A percentile compares a stretch with the other conserved stretches of the same genome.
Conservation (phyloP, 2,329 filamentous ascomycete genomes). For the Colletotrichum melonis region DNA sequence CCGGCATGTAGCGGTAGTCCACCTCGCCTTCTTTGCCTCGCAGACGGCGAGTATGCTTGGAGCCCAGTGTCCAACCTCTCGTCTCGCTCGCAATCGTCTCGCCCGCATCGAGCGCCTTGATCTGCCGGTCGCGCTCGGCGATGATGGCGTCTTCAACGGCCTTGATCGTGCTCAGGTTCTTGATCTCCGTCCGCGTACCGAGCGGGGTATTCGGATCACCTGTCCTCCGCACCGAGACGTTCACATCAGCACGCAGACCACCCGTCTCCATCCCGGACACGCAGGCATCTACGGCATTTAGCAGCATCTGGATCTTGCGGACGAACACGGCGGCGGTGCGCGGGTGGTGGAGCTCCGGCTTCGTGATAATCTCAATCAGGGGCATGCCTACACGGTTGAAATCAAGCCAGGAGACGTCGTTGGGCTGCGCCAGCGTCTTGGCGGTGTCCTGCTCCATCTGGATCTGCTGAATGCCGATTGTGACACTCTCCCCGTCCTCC, state of each 20-base stretch:
- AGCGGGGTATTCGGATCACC: slow-evolving; percentile 60
- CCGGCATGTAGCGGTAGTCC: slow-evolving; percentile 98
- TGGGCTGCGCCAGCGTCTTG: slow-evolving; percentile 86
- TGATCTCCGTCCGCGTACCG: slow-evolving; percentile 94
- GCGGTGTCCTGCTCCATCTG: slow-evolving; percentile 99
- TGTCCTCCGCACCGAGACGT: slow-evolving; percentile 83
- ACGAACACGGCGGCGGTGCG: slow-evolving; percentile 89
- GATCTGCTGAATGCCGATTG: slow-evolving; percentile 88
- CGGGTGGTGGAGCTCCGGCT: slow-evolving; percentile 88
- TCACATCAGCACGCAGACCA: slow-evolving; percentile 92
- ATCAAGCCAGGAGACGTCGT: slow-evolving; percentile 82
- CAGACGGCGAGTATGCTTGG: slow-evolving; percentile 82
- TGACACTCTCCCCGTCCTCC: slow-evolving; percentile 76
- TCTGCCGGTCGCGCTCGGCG: slow-evolving; percentile 90
- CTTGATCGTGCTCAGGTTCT: slow-evolving; percentile 95
- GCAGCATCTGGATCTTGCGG: slow-evolving; percentile 84
- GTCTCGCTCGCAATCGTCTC: slow-evolving; percentile 86
- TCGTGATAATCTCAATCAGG: slow-evolving; percentile 93
- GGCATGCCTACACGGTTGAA: slow-evolving; percentile 94
- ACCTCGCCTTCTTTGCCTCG: slow-evolving; percentile 96
- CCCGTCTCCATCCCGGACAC: slow-evolving; percentile 94
- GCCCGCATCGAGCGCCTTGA: slow-evolving; percentile 80
- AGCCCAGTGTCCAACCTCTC: slow-evolving; percentile 89
- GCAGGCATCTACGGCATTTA: slow-evolving; percentile 85
- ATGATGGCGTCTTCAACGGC: slow-evolving; percentile 95